Conservation (phyloP, 2,329 filamentous ascomycete genomes). For the Beauveria sp. region DNA sequence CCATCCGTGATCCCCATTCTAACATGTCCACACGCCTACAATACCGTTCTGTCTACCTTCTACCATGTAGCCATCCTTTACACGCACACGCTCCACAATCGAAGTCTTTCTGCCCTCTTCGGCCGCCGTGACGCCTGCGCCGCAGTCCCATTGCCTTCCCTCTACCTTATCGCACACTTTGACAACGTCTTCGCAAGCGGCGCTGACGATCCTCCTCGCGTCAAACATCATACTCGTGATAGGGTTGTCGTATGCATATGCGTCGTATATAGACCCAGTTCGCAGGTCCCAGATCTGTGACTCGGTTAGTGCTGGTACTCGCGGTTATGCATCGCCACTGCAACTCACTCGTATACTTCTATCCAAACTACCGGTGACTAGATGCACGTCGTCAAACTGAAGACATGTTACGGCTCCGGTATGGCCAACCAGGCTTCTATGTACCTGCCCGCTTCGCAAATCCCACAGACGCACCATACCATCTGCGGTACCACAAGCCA, state of each 20-base stretch:
- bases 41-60: slow-evolving; percentile 84
- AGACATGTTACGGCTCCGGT: slow-evolving; percentile 90
- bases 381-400: slow-evolving; percentile 91
- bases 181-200: slow-evolving; percentile 85
- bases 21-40: slow-evolving; percentile 85
- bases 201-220: slow-evolving; percentile 76
- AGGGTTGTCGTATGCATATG: slow-evolving; percentile 87
- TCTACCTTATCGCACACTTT: slow-evolving; percentile 99
- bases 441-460: slow-evolving; percentile 92
- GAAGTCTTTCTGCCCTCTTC: slow-evolving; percentile 57
- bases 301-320: neutral
- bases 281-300: slow-evolving; percentile 94
- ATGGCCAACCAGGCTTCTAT: slow-evolving; percentile 89
- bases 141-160: slow-evolving; percentile 93
- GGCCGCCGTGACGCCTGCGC: slow-evolving; percentile 66
- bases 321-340: neutral
- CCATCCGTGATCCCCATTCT: slow-evolving; percentile 12
- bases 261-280: slow-evolving; percentile 90
- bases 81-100: slow-evolving; percentile 75
- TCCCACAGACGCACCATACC: slow-evolving; percentile 98
- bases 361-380: slow-evolving; percentile 89
- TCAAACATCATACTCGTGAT: slow-evolving; percentile 98
- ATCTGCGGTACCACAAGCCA: slow-evolving; percentile 94
- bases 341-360: slow-evolving; percentile 82
- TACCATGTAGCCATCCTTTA: slow-evolving; percentile 89